These are phyloP conservation scores for Colletotrichum tabaci DNA, from an alignment of 2,329 filamentous ascomycete species.

Conservation along the genomic window DNA sequence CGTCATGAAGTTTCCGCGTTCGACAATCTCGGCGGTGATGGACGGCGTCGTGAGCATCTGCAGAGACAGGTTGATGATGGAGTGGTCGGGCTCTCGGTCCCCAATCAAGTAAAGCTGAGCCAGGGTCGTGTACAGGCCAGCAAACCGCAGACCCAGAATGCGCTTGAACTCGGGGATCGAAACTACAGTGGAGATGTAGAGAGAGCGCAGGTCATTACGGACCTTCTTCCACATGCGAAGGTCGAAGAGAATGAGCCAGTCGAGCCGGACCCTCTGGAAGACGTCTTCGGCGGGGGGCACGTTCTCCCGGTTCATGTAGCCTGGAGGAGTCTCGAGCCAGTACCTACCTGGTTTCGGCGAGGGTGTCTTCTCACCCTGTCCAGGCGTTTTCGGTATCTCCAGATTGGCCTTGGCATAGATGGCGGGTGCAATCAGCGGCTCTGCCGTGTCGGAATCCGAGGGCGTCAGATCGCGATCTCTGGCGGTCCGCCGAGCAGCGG, in stretches of 20 bases:
- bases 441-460: conserved; percentile 81
- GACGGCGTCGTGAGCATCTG: conserved; percentile 98
- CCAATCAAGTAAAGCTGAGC: conserved; percentile 96
- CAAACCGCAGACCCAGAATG: conserved; percentile 91
- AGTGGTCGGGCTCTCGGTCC: conserved; percentile 96
- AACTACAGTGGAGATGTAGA: conserved; percentile 97
- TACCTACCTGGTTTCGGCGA: conserved; percentile 81
- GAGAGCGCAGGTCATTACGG: conserved; percentile 88
- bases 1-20: conserved; percentile 94
- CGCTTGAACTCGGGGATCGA: conserved; percentile 97
- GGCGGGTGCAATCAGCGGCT: conserved; percentile 74
- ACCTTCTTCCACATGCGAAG: conserved; percentile 97
- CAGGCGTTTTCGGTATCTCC: conserved; percentile 87
- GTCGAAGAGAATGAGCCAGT: conserved; percentile 96
- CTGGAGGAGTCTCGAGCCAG: conserved; percentile 86
- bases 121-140: conserved; percentile 92
- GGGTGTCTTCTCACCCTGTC: conserved; percentile 59
- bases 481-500: conserved; percentile 58
- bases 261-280: conserved; percentile 88
- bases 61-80: conserved; percentile 96
- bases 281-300: conserved; percentile 86
- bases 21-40: conserved; percentile 95
- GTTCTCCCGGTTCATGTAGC: conserved; percentile 74
- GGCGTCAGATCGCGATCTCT: conserved; percentile 75
- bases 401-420: conserved; percentile 76